phyloP scores from a whole-genome alignment of 2,329 filamentous ascomycete genomes.

The Colletotrichum caudatum region DNA sequence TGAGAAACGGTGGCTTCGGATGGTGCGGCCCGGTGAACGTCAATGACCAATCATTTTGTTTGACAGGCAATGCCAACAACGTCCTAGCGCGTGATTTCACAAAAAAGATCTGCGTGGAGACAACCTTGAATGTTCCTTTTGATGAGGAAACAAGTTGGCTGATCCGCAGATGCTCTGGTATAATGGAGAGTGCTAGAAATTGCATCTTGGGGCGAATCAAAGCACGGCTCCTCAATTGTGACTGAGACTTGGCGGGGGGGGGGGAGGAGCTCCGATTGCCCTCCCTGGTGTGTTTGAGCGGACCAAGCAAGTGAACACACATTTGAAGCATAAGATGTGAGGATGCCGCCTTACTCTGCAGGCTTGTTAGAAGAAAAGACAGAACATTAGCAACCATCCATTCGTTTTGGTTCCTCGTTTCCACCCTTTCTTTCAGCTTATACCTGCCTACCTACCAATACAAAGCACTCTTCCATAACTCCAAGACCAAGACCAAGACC shows the following conservation, averaged over 20 bases:
- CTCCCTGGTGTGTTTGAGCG: not conserved
- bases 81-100: conserved; percentile 27
- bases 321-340: conserved; percentile 22
- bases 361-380: not conserved
- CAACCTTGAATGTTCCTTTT: not conserved
- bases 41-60: conserved; percentile 17
- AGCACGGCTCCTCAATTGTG: conserved; percentile 9
- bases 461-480: conserved; percentile 4
- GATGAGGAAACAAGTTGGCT: conserved; percentile 3
- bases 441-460: conserved; percentile 7
- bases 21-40: conserved; percentile 11
- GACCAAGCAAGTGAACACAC: not conserved
- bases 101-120: conserved; percentile 7
- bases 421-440: not conserved
- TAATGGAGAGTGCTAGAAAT: conserved; percentile 32
- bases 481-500: not conserved
- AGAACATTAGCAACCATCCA: conserved; percentile 7
- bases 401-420: conserved; percentile 7
- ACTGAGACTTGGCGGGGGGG: conserved; percentile 6
- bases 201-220: conserved; percentile 31
- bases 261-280: not conserved
- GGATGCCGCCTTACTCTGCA: not conserved
- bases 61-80: not conserved
- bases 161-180: conserved; percentile 1
- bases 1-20: conserved; percentile 21